A percentile compares a stretch with the other conserved stretches of the same genome.
Conservation (phyloP, 768 basidiomycete species). For the Tulasnella sp. region DNA sequence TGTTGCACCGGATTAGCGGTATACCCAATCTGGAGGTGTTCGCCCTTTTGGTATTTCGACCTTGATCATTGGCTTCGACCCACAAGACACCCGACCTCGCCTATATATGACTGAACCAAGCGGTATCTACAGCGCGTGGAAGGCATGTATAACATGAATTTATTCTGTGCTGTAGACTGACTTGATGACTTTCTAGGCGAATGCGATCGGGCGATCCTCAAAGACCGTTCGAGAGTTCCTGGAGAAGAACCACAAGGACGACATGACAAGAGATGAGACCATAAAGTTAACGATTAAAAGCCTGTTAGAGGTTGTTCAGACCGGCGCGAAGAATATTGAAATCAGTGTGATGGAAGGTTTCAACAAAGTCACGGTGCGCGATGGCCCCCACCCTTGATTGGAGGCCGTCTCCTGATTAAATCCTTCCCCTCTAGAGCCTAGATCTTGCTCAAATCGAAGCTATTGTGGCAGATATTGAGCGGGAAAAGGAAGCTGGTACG, state of each 20-base stretch:
- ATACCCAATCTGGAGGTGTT: slow-evolving; percentile 98
- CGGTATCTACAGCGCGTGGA: slow-evolving; percentile 98
- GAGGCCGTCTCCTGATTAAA: background rate
- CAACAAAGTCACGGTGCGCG: slow-evolving; percentile 79
- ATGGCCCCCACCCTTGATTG: background rate
- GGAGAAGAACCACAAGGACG: slow-evolving; percentile 96
- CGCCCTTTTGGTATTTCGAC: slow-evolving; percentile 98
- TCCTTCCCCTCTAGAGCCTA: slow-evolving; percentile 57
- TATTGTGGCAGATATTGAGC: slow-evolving; percentile 89
- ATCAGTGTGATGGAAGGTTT: slow-evolving; percentile 97
- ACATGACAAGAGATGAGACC: slow-evolving; percentile 78
- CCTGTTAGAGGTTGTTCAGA: slow-evolving; percentile 95
- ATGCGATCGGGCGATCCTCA: slow-evolving; percentile 94
- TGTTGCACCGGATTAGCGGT: slow-evolving; percentile 52
- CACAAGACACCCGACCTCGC: slow-evolving; percentile 78
- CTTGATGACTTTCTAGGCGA: slow-evolving; percentile 55
- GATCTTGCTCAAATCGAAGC: slow-evolving; percentile 83
- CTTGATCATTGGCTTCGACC: slow-evolving; percentile 94
- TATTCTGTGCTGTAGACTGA: background rate
- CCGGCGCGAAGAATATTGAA: slow-evolving; percentile 99
- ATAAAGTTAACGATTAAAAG: slow-evolving; percentile 95
- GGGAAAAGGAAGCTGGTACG: slow-evolving; percentile 90
- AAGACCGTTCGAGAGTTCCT: slow-evolving; percentile 98
- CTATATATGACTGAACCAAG: slow-evolving; percentile 97
- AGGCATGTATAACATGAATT: slow-evolving; percentile 50